phyloP scores from a whole-genome alignment of 2,329 filamentous ascomycete genomes.

The Pseudomassariella vexata region DNA sequence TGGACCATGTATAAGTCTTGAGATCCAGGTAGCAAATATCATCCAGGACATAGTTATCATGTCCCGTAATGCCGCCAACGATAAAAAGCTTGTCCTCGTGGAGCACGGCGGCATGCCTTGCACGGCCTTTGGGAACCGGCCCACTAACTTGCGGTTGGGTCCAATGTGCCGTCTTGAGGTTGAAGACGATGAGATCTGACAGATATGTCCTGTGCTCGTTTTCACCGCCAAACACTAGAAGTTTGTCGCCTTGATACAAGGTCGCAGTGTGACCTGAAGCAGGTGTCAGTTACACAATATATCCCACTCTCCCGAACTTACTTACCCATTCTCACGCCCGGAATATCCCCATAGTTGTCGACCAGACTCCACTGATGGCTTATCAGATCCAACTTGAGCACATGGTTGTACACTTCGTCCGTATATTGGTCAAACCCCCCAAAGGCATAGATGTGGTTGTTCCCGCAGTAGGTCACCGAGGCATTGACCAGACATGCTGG shows the following conservation, averaged over 20 bases:
- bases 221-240: slow-evolving; percentile 96
- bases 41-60: slow-evolving; percentile 86
- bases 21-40: slow-evolving; percentile 96
- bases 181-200: slow-evolving; percentile 92
- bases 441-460: slow-evolving; percentile 97
- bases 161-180: slow-evolving; percentile 92
- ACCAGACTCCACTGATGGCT: slow-evolving; percentile 92
- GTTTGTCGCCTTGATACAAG: slow-evolving; percentile 86
- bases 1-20: slow-evolving; percentile 97
- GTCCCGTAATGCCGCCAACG: slow-evolving; percentile 89
- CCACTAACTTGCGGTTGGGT: slow-evolving; percentile 85
- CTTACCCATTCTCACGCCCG: slow-evolving; percentile 91
- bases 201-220: slow-evolving; percentile 96
- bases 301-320: slow-evolving; percentile 4
- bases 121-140: slow-evolving; percentile 79
- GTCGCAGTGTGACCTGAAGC: slow-evolving; percentile 82
- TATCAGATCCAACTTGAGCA: slow-evolving; percentile 78
- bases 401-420: slow-evolving; percentile 98
- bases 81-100: slow-evolving; percentile 97
- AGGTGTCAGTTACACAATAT: slow-evolving; percentile 1
- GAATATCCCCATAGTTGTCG: slow-evolving; percentile 97
- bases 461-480: slow-evolving; percentile 96
- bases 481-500: slow-evolving; percentile 96
- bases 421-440: slow-evolving; percentile 98
- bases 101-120: slow-evolving; percentile 87